Evolutionary conservation across 2,329 filamentous ascomycete species (phyloP), one percentile per base, ranked within the genome.

Genomic region (Diaporthe sp.): DNA sequence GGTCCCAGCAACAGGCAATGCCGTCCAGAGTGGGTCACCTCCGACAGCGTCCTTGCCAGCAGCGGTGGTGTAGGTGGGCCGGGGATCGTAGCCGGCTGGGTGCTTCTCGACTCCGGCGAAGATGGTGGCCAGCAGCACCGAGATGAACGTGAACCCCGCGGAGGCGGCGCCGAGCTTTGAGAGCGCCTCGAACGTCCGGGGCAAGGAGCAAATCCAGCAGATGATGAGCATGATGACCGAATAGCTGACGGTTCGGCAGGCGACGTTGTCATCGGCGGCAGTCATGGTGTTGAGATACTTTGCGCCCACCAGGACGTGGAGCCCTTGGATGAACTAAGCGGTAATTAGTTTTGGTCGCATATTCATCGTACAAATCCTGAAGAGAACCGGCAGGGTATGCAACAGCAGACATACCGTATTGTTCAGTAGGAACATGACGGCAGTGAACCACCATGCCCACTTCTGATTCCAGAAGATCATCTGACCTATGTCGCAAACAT

Each of bases 401-500:
- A 17, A 25, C 17, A 39, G 44, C 3, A 17, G 34, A 76, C 79
- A 19, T 76, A 83, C 82, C 22, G 95, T 98, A 83, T 98, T 98
- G 89, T 98, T 98, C 77, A 98, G 84, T 61, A 98, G 86, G 84
- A 98, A 98, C 94, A 98, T 98, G 82, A 95, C 86, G 1, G 95
- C 95, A 0, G 91, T 92, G 42, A 86, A 87, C 83, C 89, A 92
- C 91, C 91, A 92, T 4, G 90, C 91, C 90, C 93, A 94, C 76
- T 90, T 91, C 83, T 94, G 92, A 78, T 93, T 93, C 92, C 94
- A 97, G 85, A 98, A 98, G 31, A 98, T 90, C 90, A 96, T 96
- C 84, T 98, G 95, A n/a, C 95, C 96, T 82, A 98, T 94, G 82
- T 98, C 96, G 82, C 95, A 98, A 19, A 98, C 94, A 86, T 98